phyloP scores from a whole-genome alignment of 2,329 filamentous ascomycete genomes.

The Beauveria sp. region DNA sequence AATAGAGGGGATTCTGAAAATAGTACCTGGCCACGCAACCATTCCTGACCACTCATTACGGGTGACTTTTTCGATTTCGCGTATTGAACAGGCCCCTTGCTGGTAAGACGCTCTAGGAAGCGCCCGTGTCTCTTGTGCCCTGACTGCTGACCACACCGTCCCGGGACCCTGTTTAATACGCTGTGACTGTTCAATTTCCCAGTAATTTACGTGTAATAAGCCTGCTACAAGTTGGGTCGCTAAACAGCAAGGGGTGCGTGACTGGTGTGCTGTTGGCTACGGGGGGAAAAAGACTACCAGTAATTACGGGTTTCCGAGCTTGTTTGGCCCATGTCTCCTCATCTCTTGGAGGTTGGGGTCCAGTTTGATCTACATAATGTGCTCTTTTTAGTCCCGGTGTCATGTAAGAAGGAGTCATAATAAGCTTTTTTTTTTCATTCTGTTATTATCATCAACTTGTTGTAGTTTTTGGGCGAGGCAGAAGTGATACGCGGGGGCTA shows the following conservation, averaged over 20 bases:
- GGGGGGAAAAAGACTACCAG: too few relatives aligned
- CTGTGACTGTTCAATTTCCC: neutral
- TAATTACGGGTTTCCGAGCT: neutral
- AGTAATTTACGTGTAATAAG: neutral
- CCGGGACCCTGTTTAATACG: neutral
- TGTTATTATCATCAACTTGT: neutral
- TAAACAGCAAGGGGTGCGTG: too few relatives aligned
- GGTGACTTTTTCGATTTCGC: neutral
- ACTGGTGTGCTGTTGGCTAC: neutral
- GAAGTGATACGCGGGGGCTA: neutral
- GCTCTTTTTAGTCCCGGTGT: neutral
- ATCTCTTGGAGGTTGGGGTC: neutral
- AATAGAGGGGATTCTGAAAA: neutral
- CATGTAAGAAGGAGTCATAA: neutral
- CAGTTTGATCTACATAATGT: constrained; percentile 7
- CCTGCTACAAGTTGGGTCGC: neutral
- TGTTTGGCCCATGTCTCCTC: neutral
- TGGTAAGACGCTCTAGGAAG: neutral
- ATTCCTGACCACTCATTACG: neutral
- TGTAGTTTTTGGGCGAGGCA: neutral
- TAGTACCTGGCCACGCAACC: neutral
- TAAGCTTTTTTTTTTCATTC: neutral
- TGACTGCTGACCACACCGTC: neutral
- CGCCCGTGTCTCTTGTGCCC: neutral
- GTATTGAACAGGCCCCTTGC: neutral